Base-by-base conservation (phyloP, 2,329 filamentous ascomycete species). In the Alternaria tenuissima region DNA sequence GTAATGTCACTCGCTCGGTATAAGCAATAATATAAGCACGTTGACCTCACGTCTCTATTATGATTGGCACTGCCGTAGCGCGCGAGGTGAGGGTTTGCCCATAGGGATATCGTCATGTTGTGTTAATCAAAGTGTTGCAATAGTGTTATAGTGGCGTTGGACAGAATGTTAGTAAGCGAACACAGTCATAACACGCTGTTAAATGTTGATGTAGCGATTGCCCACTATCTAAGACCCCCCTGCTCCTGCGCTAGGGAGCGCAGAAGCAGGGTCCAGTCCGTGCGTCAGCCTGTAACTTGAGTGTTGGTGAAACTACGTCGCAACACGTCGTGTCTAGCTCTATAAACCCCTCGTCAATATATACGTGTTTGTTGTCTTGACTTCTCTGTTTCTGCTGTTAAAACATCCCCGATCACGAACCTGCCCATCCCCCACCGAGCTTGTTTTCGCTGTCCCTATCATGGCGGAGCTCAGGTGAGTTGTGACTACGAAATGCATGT, bases 391-490 rank as follows among this genome's bases (percentile, higher is more conserved):
- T 52, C 30, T n/a, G 9, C 12, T 12, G 32, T 41, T 18, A 12
- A 8, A 41, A 16, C 14, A 7, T n/a, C 14, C 34, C 34, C 5
- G 6, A 38, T 16, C 14, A 38, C 34, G 34, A 38, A 38, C 16
- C 34, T n/a, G 16, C 7, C 34, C 34, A 38, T 38, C 34, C 6
- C 34, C 16, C 34, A 38, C 34, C 34, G 6, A 38, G 34, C 34
- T 38, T 38, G 34, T n/a, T 38, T n/a, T 38, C 16, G 16, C 34
- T 38, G 34, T 38, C 5, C 34, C 16, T 1, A n/a, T 52, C 62
- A 78, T 78, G 74, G 59, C 69, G 39, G 81, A 82, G 57, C 78
- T 83, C 64, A 74, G 71, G 39, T 41, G 12, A 41, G 39, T 4
- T 11, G n/a, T 41, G 39, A 22, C 18, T 41, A 22, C 39, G 11